phyloP scores from a whole-genome alignment of 2,329 filamentous ascomycete species.

The Alternaria hordeiaustralica region DNA sequence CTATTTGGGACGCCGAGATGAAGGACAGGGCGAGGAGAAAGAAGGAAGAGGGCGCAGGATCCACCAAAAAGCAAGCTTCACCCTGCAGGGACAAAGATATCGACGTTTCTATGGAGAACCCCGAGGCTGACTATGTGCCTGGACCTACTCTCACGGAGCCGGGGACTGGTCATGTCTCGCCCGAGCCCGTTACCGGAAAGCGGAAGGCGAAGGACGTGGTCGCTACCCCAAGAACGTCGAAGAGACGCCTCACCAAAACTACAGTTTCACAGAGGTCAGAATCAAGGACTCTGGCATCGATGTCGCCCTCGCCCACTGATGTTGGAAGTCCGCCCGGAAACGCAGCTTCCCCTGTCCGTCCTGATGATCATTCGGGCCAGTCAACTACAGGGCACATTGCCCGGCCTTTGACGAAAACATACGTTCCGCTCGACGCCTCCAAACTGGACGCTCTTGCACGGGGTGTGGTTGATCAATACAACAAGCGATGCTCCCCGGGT shows the following conservation, averaged over 20 bases:
- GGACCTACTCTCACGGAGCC: not conserved
- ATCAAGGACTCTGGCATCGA: not conserved
- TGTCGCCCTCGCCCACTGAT: not conserved
- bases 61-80: not conserved
- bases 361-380: not conserved
- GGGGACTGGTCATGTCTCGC: not conserved
- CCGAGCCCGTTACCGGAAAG: conserved; percentile 2
- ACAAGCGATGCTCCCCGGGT: conserved; percentile 42
- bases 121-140: not conserved
- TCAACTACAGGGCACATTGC: not conserved
- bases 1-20: conserved; percentile 14
- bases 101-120: not conserved
- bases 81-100: not conserved
- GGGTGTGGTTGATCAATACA: conserved; percentile 36
- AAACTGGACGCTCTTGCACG: conserved; percentile 15
- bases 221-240: not conserved
- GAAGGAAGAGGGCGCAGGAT: not conserved
- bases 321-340: not conserved
- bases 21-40: not conserved
- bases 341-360: not conserved
- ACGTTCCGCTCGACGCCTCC: conserved; percentile 1
- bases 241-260: conserved; percentile 8
- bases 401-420: not conserved
- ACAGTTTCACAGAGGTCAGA: not conserved
- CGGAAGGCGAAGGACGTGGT: conserved; percentile 4